These are phyloP conservation scores for Diaporthe amygdali DNA, from an alignment of 2,329 filamentous ascomycete genomes.

Conservation along the genomic window DNA sequence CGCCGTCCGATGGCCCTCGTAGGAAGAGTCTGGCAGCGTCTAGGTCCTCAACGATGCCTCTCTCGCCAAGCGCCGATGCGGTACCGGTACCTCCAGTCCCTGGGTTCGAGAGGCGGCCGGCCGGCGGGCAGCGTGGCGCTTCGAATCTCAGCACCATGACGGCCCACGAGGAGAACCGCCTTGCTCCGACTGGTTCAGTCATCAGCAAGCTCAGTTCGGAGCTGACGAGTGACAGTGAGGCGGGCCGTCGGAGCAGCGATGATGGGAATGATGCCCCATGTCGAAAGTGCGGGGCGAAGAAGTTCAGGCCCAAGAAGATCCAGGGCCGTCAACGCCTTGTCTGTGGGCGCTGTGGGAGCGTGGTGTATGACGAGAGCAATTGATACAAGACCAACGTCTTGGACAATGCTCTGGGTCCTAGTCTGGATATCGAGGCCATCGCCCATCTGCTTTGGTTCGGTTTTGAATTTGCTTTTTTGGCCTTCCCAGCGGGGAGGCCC, in stretches of 20 bases:
- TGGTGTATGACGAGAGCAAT: constrained; percentile 26
- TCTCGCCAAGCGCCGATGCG: constrained; percentile 26
- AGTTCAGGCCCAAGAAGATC: constrained; percentile 64
- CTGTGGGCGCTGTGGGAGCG: constrained; percentile 61
- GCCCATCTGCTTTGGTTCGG: not conserved
- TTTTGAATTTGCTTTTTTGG: not conserved
- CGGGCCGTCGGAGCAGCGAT: constrained; percentile 33
- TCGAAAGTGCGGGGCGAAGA: constrained; percentile 60
- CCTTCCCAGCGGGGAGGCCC: not conserved
- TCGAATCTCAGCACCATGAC: constrained; percentile 24
- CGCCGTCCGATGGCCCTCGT: not conserved
- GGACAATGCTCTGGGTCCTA: not conserved
- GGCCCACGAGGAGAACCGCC: constrained; percentile 23
- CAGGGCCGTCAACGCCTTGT: constrained; percentile 60
- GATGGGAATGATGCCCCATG: constrained; percentile 57
- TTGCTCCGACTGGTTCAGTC: constrained; percentile 45
- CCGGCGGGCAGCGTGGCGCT: constrained; percentile 18
- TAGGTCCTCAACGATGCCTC: constrained; percentile 12
- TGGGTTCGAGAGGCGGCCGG: constrained; percentile 16
- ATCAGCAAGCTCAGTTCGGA: constrained; percentile 65
- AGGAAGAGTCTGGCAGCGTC: constrained; percentile 19
- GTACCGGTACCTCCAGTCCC: constrained; percentile 17
- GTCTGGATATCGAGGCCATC: not conserved
- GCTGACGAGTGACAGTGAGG: constrained; percentile 44
- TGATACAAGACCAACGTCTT: not conserved